phyloP scores from a whole-genome alignment of 1,139 yeast species.

The Yamadazyma trypodendri region DNA sequence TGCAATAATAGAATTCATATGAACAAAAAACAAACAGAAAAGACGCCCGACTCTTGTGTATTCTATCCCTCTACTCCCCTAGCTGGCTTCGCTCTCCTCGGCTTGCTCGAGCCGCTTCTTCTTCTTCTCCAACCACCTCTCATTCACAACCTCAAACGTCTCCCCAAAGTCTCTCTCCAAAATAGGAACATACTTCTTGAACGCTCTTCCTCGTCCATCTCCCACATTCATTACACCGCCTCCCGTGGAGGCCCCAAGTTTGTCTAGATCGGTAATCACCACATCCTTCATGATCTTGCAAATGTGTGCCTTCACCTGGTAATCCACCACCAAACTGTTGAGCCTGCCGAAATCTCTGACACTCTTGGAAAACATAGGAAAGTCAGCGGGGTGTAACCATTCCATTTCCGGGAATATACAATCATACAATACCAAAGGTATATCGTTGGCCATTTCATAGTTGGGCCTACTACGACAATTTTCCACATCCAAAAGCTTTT shows the following conservation, averaged over 20 bases:
- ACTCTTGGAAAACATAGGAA: constrained; percentile 20
- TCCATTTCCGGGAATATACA: constrained; percentile 73
- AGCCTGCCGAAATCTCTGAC: constrained; percentile 26
- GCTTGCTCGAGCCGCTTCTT: constrained; percentile 9
- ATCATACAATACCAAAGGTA: constrained; percentile 86
- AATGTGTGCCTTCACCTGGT: constrained; percentile 35
- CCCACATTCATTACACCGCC: constrained; percentile 56
- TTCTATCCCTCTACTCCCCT: neutral
- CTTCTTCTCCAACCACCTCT: constrained; percentile 54
- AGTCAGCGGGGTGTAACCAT: constrained; percentile 50
- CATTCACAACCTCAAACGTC: constrained; percentile 64
- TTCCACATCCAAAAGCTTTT: constrained; percentile 57
- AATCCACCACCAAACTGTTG: constrained; percentile 31
- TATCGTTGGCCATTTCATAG: constrained; percentile 88
- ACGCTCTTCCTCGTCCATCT: constrained; percentile 66
- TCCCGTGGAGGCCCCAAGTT: constrained; percentile 17
- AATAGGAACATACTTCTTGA: constrained; percentile 58
- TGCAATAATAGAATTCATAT: neutral
- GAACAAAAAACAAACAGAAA: no score
- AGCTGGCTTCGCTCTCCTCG: neutral
- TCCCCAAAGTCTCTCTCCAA: constrained; percentile 59
- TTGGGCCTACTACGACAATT: constrained; percentile 69
- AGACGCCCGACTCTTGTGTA: no score
- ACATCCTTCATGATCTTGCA: constrained; percentile 28
- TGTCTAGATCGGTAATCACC: constrained; percentile 20